Evolutionary conservation across 257 asterid genomes (phyloP).

Genomic region (Verbena officinalis): DNA sequence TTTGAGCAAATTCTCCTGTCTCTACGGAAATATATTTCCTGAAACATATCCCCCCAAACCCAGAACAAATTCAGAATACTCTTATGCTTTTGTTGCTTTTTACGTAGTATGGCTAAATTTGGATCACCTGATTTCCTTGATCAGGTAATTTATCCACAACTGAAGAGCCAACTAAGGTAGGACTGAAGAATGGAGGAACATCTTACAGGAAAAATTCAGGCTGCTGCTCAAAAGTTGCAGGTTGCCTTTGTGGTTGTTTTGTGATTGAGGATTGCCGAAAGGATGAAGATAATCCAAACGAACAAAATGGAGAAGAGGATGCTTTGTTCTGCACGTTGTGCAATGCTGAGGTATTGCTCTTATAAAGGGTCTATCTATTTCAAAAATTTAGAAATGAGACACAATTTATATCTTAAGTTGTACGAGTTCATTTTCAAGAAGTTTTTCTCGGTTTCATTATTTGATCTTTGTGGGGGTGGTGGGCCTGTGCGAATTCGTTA

Average conservation of each 20-base stretch:
- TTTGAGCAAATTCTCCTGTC: too few species aligned
- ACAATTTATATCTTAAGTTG: neutral
- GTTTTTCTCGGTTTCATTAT: slow-evolving; percentile 16
- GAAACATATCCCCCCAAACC: too few species aligned
- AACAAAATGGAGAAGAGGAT: slow-evolving; percentile 76
- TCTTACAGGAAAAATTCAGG: slow-evolving; percentile 44
- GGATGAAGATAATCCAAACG: slow-evolving; percentile 54
- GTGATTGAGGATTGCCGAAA: slow-evolving; percentile 83
- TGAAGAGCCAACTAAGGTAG: slow-evolving; percentile 68
- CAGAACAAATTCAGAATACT: too few species aligned
- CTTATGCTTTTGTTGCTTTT: neutral
- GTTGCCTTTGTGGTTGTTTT: slow-evolving; percentile 68
- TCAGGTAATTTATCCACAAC: slow-evolving; percentile 50
- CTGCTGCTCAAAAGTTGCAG: slow-evolving; percentile 62
- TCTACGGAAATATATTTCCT: too few species aligned
- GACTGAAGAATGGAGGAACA: slow-evolving; percentile 53
- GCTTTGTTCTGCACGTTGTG: slow-evolving; percentile 96
- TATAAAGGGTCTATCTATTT: slow-evolving; percentile 12
- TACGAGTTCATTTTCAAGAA: neutral
- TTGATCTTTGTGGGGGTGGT: neutral
- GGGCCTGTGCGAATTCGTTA: neutral
- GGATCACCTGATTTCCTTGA: slow-evolving; percentile 33
- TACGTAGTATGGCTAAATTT: neutral
- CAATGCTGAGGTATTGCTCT: slow-evolving; percentile 79
- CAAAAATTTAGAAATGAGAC: neutral